Evolutionary conservation across 1,284 basidiomycete genomes (phyloP), one percentile per base, ranked within the genome.

Genomic region (Vanrija sp.): DNA sequence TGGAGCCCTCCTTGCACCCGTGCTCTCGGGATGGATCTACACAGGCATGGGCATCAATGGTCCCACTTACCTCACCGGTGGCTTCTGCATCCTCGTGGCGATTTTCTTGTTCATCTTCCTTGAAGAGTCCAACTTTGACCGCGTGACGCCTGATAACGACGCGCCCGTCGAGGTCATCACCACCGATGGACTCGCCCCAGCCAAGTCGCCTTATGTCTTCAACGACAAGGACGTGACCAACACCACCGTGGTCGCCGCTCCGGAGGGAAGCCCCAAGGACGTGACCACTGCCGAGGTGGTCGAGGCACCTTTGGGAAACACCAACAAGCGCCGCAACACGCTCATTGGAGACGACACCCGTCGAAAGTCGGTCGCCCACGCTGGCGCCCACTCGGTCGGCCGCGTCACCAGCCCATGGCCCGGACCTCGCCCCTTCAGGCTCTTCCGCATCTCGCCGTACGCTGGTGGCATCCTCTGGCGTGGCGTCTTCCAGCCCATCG

Each of bases 21-120:
- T 67, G 0, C 19, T 65, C 8, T 57, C 59, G 9, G 67, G 67
- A 1, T 69, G 62, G 51, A 64, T 69, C 25, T 66, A 63, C 55
- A 52, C 55, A 19, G 54, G 62, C 1, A 21, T 69, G 3, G 64
- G 63, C 9, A 65, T 65, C 65, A 50, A 55, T 23, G 61, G 56
- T 5, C 57, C 57, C 19, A 52, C 49, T 2, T 51, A 64, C 56
- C 48, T 66, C 16, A 57, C 58, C 3, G 59, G 55, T 7, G 63
- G 62, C 10, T 57, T 57, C 46, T 52, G 16, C 21, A 15, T 45
- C 18, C 40, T 66, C 29, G 57, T 51, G 18, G 65, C 62, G 3
- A 28, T 66, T 14, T 55, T 66, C 58, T 49, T 65, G 12, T 58
- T 67, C 51, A 49, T 69, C 43, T 65, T 67, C 54, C 52, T 62